These are phyloP conservation scores for Kurtzmaniella quercitrusa DNA, from an alignment of 1,139 yeast species.

Conservation along the genomic window DNA sequence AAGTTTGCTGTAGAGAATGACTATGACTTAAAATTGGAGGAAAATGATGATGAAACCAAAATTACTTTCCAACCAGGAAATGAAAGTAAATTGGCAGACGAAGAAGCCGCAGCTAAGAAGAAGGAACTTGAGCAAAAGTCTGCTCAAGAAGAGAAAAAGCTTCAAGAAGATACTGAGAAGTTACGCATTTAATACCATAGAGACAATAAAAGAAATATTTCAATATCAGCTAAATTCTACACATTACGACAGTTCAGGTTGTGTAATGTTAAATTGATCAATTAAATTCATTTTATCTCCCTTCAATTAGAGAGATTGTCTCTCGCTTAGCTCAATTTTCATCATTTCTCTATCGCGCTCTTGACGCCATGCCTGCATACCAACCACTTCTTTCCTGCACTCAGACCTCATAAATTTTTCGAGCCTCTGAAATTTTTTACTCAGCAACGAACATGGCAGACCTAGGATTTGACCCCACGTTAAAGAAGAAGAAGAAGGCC, in stretches of 20 bases:
- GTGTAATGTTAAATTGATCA: too few species aligned
- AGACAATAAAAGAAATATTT: too few species aligned
- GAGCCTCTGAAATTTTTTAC: background rate
- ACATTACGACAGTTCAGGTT: too few species aligned
- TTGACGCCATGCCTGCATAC: background rate
- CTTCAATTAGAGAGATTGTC: background rate
- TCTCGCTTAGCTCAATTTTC: background rate
- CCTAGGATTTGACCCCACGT: constrained; percentile 71
- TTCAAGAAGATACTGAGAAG: constrained; percentile 7
- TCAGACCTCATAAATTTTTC: background rate
- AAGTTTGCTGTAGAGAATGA: constrained; percentile 69
- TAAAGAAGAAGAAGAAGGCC: constrained; percentile 85
- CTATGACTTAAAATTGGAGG: constrained; percentile 32
- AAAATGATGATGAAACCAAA: constrained; percentile 43
- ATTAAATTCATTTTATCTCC: too few species aligned
- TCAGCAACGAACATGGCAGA: constrained; percentile 38
- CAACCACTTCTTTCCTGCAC: background rate
- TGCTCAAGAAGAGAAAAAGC: constrained; percentile 1
- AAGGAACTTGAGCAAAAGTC: background rate
- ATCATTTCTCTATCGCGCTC: background rate
- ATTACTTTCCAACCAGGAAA: constrained; percentile 46
- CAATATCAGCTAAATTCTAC: too few species aligned
- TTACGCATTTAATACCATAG: background rate
- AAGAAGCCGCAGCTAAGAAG: constrained; percentile 23
- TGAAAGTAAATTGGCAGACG: constrained; percentile 47